A percentile compares a stretch with the other conserved stretches of the same genome.
Conservation (phyloP, 768 basidiomycete species). For the Phylloporus rhodoxanthus region DNA sequence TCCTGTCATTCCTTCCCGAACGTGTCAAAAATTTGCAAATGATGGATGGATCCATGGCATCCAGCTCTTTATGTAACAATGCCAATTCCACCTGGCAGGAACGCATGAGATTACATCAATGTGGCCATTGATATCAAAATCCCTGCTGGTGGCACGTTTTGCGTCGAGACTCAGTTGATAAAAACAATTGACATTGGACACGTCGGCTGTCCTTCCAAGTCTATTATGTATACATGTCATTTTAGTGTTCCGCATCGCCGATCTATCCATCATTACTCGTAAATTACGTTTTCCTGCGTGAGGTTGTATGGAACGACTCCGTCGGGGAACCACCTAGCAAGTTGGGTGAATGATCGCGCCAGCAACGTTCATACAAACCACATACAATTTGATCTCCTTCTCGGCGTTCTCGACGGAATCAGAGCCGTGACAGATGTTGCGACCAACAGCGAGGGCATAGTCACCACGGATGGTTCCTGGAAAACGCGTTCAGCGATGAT, state of each 20-base stretch:
- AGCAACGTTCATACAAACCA: slow-evolving; percentile 8
- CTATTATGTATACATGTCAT: slow-evolving; percentile 20
- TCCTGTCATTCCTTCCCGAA: no score
- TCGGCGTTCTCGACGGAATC: slow-evolving; percentile 85
- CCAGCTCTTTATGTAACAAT: no score
- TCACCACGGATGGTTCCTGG: slow-evolving; percentile 93
- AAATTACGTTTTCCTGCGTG: slow-evolving; percentile 66
- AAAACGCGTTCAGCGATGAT: slow-evolving; percentile 4
- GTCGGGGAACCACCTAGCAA: slow-evolving; percentile 84
- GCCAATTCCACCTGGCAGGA: background rate
- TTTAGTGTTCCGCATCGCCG: background rate
- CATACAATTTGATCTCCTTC: slow-evolving; percentile 91
- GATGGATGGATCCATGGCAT: no score
- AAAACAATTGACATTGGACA: background rate
- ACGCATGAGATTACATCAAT: background rate
- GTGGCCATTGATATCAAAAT: background rate
- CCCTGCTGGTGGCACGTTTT: background rate
- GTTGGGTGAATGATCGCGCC: slow-evolving; percentile 3
- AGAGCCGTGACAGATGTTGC: slow-evolving; percentile 91
- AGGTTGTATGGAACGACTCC: slow-evolving; percentile 67
- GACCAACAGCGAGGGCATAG: slow-evolving; percentile 89
- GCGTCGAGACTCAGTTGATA: background rate
- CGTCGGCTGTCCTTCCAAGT: background rate
- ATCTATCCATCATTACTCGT: slow-evolving; percentile 49
- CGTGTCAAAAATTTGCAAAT: no score